A percentile compares a stretch with the other conserved stretches of the same genome.
phyloP scores from a whole-genome alignment of 495 filamentous ascomycete species.

The Xylaria acuta region DNA sequence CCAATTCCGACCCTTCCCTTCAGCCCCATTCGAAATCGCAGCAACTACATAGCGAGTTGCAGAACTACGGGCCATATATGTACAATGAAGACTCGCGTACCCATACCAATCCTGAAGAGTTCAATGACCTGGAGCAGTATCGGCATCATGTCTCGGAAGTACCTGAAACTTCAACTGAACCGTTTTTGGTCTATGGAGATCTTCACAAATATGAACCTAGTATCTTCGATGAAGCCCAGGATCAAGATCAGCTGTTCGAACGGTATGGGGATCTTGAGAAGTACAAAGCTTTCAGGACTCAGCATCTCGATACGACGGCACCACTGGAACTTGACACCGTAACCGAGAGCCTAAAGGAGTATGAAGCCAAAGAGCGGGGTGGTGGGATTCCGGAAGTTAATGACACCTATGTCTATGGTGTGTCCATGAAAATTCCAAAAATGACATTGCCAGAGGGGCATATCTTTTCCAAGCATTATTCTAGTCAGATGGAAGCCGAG shows the following conservation, averaged over 20 bases:
- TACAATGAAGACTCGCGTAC: constrained; percentile 40
- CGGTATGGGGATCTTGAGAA: constrained; percentile 42
- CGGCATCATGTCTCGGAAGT: constrained; percentile 7
- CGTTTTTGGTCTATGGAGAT: constrained; percentile 35
- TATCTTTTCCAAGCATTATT: constrained; percentile 9
- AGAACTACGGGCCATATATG: constrained; percentile 37
- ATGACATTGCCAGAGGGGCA: constrained; percentile 19
- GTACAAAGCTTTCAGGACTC: constrained; percentile 34
- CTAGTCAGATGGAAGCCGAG: background rate
- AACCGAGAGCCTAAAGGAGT: constrained; percentile 38
- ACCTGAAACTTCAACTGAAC: background rate
- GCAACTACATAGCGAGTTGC: constrained; percentile 28
- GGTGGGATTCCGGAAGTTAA: background rate
- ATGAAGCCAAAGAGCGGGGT: constrained; percentile 33
- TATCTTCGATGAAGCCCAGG: constrained; percentile 39
- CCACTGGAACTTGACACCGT: constrained; percentile 32
- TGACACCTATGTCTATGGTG: background rate
- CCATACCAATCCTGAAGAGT: constrained; percentile 33
- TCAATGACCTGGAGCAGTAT: constrained; percentile 41
- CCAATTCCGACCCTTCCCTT: constrained; percentile 31
- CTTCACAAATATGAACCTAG: constrained; percentile 43
- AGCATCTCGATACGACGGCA: constrained; percentile 28
- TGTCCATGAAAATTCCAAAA: constrained; percentile 5
- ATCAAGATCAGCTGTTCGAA: constrained; percentile 33
- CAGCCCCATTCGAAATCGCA: constrained; percentile 12